Conservation (phyloP, 345 rosid genomes). For the Eucalyptus albens region DNA sequence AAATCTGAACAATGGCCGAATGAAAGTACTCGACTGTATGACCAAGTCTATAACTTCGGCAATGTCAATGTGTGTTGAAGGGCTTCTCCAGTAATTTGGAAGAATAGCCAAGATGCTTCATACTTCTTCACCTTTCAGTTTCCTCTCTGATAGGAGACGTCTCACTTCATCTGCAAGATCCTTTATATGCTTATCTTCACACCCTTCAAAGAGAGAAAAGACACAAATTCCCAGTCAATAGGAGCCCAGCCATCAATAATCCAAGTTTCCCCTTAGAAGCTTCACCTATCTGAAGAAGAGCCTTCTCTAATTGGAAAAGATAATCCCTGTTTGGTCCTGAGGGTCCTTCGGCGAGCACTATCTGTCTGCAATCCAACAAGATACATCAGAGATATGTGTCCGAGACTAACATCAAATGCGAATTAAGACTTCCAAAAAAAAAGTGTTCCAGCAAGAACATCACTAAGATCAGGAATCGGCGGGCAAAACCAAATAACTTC, state of each 20-base stretch:
- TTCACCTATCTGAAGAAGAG: conserved; percentile 55
- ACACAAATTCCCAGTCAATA: background rate
- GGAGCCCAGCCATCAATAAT: background rate
- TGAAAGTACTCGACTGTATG: background rate
- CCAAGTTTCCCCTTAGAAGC: background rate
- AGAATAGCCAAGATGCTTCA: background rate
- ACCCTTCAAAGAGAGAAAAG: conserved; percentile 15
- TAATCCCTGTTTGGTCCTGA: conserved; percentile 94
- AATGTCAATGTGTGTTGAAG: background rate
- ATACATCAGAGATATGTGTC: background rate
- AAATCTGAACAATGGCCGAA: background rate
- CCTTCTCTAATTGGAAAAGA: conserved; percentile 64
- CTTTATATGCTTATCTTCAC: conserved; percentile 61
- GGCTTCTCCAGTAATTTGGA: background rate
- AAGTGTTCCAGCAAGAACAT: background rate
- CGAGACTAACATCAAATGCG: background rate
- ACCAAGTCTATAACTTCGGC: background rate
- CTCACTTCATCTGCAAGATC: conserved; percentile 66
- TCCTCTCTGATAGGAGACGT: conserved; percentile 23
- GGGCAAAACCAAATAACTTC: background rate
- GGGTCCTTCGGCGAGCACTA: conserved; percentile 68
- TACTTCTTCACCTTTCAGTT: background rate
- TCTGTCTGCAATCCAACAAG: conserved; percentile 34
- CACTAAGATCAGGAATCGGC: background rate
- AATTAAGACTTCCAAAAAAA: background rate